These are phyloP conservation scores for Pelargonium citronellum DNA, from an alignment of 441 rosid genomes.

Conservation along the genomic window DNA sequence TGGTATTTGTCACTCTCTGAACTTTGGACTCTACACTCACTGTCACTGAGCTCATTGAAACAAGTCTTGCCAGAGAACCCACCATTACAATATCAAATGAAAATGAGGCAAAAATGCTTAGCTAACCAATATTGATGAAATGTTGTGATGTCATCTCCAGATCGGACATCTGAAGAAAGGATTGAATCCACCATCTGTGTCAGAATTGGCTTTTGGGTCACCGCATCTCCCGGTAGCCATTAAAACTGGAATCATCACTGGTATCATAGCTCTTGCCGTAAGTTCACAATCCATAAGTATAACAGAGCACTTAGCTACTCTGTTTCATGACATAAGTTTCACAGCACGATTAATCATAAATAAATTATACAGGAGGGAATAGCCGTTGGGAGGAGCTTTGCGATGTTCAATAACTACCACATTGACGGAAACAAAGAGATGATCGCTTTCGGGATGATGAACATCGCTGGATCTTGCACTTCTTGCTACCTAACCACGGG, in stretches of 20 bases:
- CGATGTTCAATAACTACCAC: conserved; percentile 55
- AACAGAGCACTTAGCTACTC: too few relatives aligned
- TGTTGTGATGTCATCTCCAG: conserved; percentile 29
- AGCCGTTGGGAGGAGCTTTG: conserved; percentile 60
- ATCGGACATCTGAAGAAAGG: conserved; percentile 84
- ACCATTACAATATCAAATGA: too few relatives aligned
- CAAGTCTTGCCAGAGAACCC: too few relatives aligned
- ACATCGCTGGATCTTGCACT: conserved; percentile 52
- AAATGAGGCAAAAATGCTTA: too few relatives aligned
- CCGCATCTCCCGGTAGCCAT: conserved; percentile 55
- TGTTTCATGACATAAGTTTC: neutral
- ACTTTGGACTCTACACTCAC: neutral
- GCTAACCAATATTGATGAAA: too few relatives aligned
- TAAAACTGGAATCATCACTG: conserved; percentile 79
- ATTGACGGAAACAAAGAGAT: conserved; percentile 62
- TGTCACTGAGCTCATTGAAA: too few relatives aligned
- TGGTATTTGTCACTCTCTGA: neutral
- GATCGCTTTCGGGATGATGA: conserved; percentile 63
- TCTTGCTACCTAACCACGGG: conserved; percentile 62
- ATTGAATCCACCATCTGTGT: conserved; percentile 64
- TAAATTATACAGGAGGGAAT: conserved; percentile 44
- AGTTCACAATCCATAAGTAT: conserved; percentile 19
- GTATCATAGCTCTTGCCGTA: conserved; percentile 90
- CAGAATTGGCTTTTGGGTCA: conserved; percentile 57
- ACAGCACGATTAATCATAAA: neutral